phyloP scores from a whole-genome alignment of 2,329 filamentous ascomycete species.

The Botrytis galanthina region DNA sequence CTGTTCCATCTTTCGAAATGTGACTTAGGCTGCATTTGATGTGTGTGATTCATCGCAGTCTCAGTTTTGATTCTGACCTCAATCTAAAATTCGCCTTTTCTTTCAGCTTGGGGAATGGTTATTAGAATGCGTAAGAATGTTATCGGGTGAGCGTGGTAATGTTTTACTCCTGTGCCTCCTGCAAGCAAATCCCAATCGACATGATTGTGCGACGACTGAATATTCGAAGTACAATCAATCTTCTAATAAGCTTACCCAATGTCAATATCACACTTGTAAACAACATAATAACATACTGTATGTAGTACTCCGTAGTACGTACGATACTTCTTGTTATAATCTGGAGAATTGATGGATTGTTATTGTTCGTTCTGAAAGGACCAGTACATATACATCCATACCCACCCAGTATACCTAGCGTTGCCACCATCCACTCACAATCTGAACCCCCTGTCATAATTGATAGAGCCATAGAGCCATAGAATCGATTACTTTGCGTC shows the following conservation, averaged over 20 bases:
- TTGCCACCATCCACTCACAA: not conserved
- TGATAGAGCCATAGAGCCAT: not conserved
- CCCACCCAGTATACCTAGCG: not conserved
- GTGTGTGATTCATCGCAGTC: not conserved
- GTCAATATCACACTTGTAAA: not conserved
- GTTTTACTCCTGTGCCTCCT: not conserved
- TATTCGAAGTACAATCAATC: not conserved
- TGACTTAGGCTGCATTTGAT: not conserved
- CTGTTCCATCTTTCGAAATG: not conserved
- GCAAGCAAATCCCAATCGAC: not conserved
- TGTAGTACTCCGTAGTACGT: not conserved
- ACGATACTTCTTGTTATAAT: too few relatives aligned
- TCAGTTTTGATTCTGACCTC: not conserved
- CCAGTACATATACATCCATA: too few relatives aligned
- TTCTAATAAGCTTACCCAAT: not conserved
- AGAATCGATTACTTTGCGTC: conserved; percentile 4
- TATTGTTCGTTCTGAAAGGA: not conserved
- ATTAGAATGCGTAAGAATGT: not conserved
- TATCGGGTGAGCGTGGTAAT: not conserved
- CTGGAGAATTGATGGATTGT: not conserved
- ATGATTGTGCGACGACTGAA: not conserved
- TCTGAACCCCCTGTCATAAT: not conserved
- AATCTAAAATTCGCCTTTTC: too few relatives aligned
- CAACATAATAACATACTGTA: too few relatives aligned
- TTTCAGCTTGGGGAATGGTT: not conserved